Evolutionary conservation across 2,329 filamentous ascomycete species (phyloP), one percentile per base, ranked within the genome.

Genomic region (Scolecobasidium constrictum): DNA sequence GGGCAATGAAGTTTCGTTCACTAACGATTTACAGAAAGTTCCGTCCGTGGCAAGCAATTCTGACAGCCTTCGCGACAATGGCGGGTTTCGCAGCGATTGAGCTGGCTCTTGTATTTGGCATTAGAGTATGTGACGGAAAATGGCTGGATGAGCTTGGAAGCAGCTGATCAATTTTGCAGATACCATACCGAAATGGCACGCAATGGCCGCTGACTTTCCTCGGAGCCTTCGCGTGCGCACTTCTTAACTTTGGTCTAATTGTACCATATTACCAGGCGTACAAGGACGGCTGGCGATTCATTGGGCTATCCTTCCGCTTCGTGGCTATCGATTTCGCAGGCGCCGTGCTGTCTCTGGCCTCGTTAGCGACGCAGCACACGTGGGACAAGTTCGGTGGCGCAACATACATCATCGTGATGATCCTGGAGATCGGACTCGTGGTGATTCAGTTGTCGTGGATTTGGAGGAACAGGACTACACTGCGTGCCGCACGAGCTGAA

Each of bases 331-430:
- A 82, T 51, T 78, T 69, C 44, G 50, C 67, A 1, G 78, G 78
- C 2, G 77, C 76, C 1, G 67, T 81, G 44, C 80, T 81, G 55
- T 80, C 75, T 0, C 64, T 81, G 17, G 69, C 81, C 65, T 74
- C 77, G 1, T 57, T 80, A 7, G 76, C 72, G 35, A 74, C 71
- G 1, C 76, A 81, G 50, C 66, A 72, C 18, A 71, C 66, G 2
- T 80, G 81, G 50, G 78, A 81, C 52, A 59, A 75, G 4, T 59
- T 81, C 0, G 78, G 76, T 3, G 75, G 75, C 1, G 64, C 74
- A 2, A 55, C 78, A 46, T 81, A 81, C 52, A 73, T 78, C 40
- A 57, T 75, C 5, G 75, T 73, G 46, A 65, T 75, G 44, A 35
- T 70, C 3, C 64, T 81, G 11, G 78, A 81, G 53, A 57, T 68